Conservation (phyloP, 2,329 filamentous ascomycete species). For the Cladophialophora carrionii region DNA sequence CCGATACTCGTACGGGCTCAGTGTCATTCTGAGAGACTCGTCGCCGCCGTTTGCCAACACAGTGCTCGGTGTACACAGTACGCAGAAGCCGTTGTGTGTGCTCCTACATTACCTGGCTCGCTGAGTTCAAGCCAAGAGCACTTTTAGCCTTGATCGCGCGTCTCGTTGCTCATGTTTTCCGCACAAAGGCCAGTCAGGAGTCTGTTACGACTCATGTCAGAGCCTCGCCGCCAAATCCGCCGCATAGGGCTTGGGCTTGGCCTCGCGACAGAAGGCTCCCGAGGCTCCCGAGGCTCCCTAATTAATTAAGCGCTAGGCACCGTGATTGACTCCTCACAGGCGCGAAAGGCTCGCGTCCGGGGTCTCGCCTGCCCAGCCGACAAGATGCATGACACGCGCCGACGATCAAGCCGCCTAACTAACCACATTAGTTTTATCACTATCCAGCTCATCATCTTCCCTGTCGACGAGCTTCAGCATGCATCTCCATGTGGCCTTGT, state of each 20-base stretch:
- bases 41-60: not conserved
- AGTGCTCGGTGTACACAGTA: not conserved
- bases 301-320: no score
- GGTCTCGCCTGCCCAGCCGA: not conserved
- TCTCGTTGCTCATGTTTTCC: not conserved
- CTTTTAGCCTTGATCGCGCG: not conserved
- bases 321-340: no score
- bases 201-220: not conserved
- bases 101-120: not conserved
- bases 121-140: not conserved
- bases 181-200: not conserved
- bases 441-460: not conserved
- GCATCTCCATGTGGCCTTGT: not conserved
- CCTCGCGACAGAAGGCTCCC: no score
- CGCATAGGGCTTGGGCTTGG: not conserved
- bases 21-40: not conserved
- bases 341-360: not conserved
- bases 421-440: not conserved
- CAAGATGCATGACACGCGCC: not conserved
- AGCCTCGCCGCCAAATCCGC: conserved; percentile 1
- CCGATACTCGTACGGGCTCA: no score
- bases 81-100: no score
- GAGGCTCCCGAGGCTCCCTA: not conserved
- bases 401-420: not conserved
- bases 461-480: not conserved